Evolutionary conservation across 805 yeast species (phyloP).

Genomic region (Sugiyamaella mastotermitis): DNA sequence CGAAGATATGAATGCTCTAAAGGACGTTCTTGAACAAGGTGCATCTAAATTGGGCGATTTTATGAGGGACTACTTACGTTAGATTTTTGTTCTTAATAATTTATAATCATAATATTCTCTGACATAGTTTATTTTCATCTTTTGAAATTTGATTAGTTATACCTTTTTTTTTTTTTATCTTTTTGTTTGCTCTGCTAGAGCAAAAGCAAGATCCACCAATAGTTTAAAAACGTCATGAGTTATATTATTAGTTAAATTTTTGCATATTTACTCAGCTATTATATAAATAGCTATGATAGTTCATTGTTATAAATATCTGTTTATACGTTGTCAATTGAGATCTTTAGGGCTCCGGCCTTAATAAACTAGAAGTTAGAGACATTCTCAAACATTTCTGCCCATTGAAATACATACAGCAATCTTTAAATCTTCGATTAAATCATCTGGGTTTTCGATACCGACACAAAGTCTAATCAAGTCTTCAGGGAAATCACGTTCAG

Average conservation of each 20-base stretch:
- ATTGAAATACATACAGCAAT: constrained; percentile 43
- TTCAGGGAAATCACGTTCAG: constrained; percentile 86
- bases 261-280: too few species aligned
- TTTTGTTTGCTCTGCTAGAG: too few species aligned
- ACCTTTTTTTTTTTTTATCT: too few species aligned
- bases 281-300: too few species aligned
- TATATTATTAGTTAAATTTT: too few species aligned
- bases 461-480: constrained; percentile 85
- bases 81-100: constrained; percentile 5
- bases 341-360: constrained; percentile 17
- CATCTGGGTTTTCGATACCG: constrained; percentile 81
- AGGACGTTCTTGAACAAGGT: constrained; percentile 90
- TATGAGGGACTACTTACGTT: constrained; percentile 76
- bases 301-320: too few species aligned
- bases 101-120: too few species aligned
- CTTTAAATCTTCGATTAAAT: constrained; percentile 73
- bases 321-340: constrained; percentile 3
- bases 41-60: constrained; percentile 83
- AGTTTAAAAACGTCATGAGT: too few species aligned
- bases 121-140: too few species aligned
- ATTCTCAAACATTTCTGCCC: background rate
- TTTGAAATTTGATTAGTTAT: too few species aligned
- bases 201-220: too few species aligned
- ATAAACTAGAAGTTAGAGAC: constrained; percentile 2
- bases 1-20: constrained; percentile 82